A percentile compares a stretch with the other conserved stretches of the same genome.
phyloP scores from a whole-genome alignment of 345 rosid species.

The Ceriops decandra region DNA sequence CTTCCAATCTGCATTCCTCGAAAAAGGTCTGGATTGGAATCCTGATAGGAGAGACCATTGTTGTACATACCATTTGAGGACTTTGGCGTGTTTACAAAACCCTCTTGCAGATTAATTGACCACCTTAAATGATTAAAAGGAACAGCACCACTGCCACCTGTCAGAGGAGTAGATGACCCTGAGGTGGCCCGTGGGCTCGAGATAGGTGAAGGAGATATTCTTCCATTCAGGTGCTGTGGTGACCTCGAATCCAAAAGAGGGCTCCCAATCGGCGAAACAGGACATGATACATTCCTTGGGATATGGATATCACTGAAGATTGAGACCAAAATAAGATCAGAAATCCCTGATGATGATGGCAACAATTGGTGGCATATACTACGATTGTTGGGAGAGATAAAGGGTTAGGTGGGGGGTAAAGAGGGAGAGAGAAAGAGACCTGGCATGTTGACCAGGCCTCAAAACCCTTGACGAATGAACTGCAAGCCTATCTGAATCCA shows the following conservation, averaged over 20 bases:
- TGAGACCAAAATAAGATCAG: slow-evolving; percentile 14
- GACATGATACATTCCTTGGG: slow-evolving; percentile 54
- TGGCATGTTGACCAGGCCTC: slow-evolving; percentile 29
- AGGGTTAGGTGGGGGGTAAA: background rate
- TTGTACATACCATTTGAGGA: slow-evolving; percentile 31
- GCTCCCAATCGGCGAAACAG: slow-evolving; percentile 63
- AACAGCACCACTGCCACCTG: slow-evolving; percentile 48
- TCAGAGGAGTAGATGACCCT: slow-evolving; percentile 56
- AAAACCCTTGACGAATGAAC: slow-evolving; percentile 50
- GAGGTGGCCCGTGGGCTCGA: slow-evolving; percentile 58
- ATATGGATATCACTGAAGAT: slow-evolving; percentile 44
- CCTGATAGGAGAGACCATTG: slow-evolving; percentile 34
- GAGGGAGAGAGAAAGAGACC: slow-evolving; percentile 23
- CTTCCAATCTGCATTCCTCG: slow-evolving; percentile 46
- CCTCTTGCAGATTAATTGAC: slow-evolving; percentile 41
- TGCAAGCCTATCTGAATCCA: slow-evolving; percentile 50
- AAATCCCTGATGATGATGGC: too few relatives aligned
- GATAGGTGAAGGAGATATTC: slow-evolving; percentile 62
- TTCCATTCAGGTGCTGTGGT: slow-evolving; percentile 49
- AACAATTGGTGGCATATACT: too few relatives aligned
- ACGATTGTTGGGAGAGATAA: too few relatives aligned
- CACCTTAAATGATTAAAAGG: slow-evolving; percentile 47
- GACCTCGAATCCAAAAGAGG: slow-evolving; percentile 53
- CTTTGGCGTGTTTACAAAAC: slow-evolving; percentile 40
- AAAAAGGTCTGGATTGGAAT: slow-evolving; percentile 41